Base-by-base conservation (phyloP, 202 grass and related monocot species). In the Digitaria exilis region DNA sequence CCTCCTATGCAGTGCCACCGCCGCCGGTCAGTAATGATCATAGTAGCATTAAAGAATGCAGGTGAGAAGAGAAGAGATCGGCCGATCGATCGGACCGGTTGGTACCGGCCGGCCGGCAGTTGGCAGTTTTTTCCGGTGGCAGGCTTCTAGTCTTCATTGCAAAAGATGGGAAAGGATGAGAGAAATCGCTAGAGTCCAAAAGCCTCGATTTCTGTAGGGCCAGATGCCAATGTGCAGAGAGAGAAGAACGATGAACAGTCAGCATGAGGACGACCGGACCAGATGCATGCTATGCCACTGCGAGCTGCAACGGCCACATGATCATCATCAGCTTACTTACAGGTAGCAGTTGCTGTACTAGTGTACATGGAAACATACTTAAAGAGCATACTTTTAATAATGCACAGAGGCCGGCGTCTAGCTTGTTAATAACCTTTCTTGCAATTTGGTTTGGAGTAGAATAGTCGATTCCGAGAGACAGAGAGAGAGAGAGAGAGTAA, bases 121-220 rank as follows among this genome's bases (percentile, higher is more conserved):
- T 87, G 85, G 79, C 45, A 54, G 80, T 83, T 87, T 83, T 83
- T 83, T 87, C 86, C 3, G 80, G 80, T 87, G 65, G 21, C 45
- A 52, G 70, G 62, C 35, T 39, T 39, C 37, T 39, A 41, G 12
- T 8, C 31, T 67, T 22, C 54, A 6, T 26, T 26, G 14, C 43
- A 11, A n/a, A n/a, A n/a, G n/a, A n/a, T 22, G 42, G 29, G 22
- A 6, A 26, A 37, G 17, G 13, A 37, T 3, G 26, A 73, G 9
- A 2, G 37, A n/a, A n/a, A 55, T 37, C 21, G 11, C 17, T 73
- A 83, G 80, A 55, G 78, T 83, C 86, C 80, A 78, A 79, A 88
- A 73, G n/a, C 49, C 73, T 78, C 71, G 80, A 82, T 82, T 44
- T 83, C 65, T 34, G 45, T 83, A 78, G 79, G 79, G 24, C 25